A percentile compares a stretch with the other conserved stretches of the same genome.
phyloP scores from a whole-genome alignment of 768 basidiomycete genomes.

The Holtermanniella nyarrowii region DNA sequence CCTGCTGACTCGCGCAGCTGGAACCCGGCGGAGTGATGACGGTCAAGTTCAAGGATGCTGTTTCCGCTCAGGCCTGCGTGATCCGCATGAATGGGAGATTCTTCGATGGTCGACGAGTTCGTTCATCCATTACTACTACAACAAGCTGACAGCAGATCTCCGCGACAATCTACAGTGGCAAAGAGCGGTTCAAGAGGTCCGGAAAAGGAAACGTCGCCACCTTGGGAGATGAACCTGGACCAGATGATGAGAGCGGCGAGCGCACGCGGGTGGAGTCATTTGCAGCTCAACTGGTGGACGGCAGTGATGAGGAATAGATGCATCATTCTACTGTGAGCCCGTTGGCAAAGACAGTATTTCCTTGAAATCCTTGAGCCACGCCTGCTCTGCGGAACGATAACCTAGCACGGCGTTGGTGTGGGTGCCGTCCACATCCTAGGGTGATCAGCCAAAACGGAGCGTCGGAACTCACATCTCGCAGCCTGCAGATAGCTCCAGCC shows the following conservation, averaged over 20 bases:
- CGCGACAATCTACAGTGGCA: constrained; percentile 71
- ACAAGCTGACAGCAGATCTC: constrained; percentile 45
- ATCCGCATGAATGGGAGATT: constrained; percentile 92
- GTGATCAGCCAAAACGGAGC: neutral
- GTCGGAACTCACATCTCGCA: neutral
- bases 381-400: neutral
- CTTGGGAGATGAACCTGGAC: no score
- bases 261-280: constrained; percentile 79
- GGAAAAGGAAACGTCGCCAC: constrained; percentile 56
- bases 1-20: constrained; percentile 49
- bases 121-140: constrained; percentile 1
- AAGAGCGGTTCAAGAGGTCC: constrained; percentile 67
- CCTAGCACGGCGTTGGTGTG: neutral
- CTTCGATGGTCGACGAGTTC: constrained; percentile 63
- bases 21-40: constrained; percentile 92
- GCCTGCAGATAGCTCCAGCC: neutral
- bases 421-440: neutral
- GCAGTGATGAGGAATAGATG: constrained; percentile 20
- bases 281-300: constrained; percentile 67
- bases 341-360: no score
- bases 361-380: neutral
- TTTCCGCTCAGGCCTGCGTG: constrained; percentile 89
- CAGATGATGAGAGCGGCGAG: constrained; percentile 54
- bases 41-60: constrained; percentile 82
- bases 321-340: neutral